Evolutionary conservation across 192 early-diverging fungal genomes (phyloP), one percentile per base, ranked within the genome.

Genomic region (Geosiphon pyriformis): DNA sequence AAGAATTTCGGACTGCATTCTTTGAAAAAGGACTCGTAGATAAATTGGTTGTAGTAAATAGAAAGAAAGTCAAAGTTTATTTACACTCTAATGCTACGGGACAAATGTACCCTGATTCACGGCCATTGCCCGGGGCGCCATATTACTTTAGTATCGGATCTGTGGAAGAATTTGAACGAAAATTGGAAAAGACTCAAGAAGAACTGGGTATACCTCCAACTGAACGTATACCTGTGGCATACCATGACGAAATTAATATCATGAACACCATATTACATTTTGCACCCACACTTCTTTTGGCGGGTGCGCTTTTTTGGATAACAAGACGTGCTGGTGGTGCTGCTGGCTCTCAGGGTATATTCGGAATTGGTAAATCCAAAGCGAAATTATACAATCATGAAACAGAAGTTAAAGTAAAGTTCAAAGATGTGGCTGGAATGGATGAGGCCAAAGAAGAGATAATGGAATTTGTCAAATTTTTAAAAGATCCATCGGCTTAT

Each of bases 391-490:
- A 88, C 79, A 99, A 98, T 83, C 92, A 95, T 72, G 95, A 99
- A 73, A 92, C 89, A 0, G 92, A 95, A 46, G 89, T 99, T 57
- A 86, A 92, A 65, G 92, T 99, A 47, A 95, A 96, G 70, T 99
- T 99, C 77, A 96, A 96, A 84, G 95, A 99, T 74, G 95, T 99
- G 0, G 97, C 97, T 11, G 97, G 97, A 8, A 93, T 93, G 76
- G 95, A 99, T 80, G 97, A 99, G 72, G 97, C 95, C 46, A 99
- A 99, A 83, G 88, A 93, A 70, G 97, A 99, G 78, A 99, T 99
- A 56, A 99, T 99, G 97, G 97, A 99, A 83, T 99, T 99, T 90
- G 97, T 99, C 61, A 96, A 97, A 78, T 98, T 98, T 79, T 77
- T 98, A 61, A 98, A 98, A 76, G 88, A 96, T 72, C 96, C 96